These are phyloP conservation scores for Vanilla planifolia DNA, from an alignment of 106 monocot genomes.

Conservation along the genomic window DNA sequence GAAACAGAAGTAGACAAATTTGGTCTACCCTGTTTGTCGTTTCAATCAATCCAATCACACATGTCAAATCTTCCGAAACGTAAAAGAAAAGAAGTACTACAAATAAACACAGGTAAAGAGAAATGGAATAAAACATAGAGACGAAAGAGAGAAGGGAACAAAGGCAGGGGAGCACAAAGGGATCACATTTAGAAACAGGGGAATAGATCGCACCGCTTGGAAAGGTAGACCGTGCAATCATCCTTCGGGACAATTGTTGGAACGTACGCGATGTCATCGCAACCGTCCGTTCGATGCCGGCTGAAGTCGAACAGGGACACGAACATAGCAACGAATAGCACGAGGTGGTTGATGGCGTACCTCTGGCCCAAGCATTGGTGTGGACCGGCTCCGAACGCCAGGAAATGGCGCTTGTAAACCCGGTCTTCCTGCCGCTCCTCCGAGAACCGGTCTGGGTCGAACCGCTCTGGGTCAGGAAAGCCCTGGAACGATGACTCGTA, in stretches of 20 bases:
- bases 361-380: constrained; percentile 94
- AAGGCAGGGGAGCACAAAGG: too few species aligned
- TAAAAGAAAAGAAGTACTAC: too few species aligned
- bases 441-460: constrained; percentile 88
- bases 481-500: constrained; percentile 91
- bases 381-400: constrained; percentile 87
- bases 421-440: constrained; percentile 64
- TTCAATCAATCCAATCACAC: too few species aligned
- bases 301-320: constrained; percentile 67
- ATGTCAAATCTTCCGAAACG: too few species aligned
- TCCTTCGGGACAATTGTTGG: constrained; percentile 89
- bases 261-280: constrained; percentile 76
- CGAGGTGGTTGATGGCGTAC: constrained; percentile 84
- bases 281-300: constrained; percentile 39
- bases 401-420: constrained; percentile 56
- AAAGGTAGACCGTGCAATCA: constrained; percentile 62
- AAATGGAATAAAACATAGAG: too few species aligned
- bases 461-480: constrained; percentile 68
- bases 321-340: constrained; percentile 76
- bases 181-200: constrained; percentile 22
- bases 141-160: too few species aligned
- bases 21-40: too few species aligned
- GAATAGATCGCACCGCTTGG: constrained; percentile 25
- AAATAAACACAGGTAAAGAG: too few species aligned
- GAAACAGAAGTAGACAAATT: too few species aligned